Evolutionary conservation across 2,329 filamentous ascomycete genomes (phyloP), one percentile per base, ranked within the genome.

Genomic region (Aspergillus aculeatus): DNA sequence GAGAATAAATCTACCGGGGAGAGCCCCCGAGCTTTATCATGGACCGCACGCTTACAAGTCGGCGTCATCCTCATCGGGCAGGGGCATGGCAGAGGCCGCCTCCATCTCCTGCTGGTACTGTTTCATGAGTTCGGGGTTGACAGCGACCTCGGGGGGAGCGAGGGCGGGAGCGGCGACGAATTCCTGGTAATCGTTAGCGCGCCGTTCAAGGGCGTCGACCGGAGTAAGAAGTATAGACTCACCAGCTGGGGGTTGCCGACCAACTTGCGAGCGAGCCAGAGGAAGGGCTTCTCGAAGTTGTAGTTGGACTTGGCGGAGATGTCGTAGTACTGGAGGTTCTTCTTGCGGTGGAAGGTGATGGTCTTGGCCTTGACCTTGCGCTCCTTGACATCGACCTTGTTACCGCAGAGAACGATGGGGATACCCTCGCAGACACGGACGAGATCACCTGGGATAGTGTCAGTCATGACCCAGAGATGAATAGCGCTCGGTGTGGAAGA

Each of bases 381-480:
- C 88, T 99, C 95, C 90, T 99, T 99, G 68, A 99, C 95, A 76
- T 99, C 94, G 80, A 99, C 94, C 88, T 99, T 99, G 91, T 99
- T 99, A 76, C 94, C 94, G 80, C 89, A 92, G 68, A 99, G 90
- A 73, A 98, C 95, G 75, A 99, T 98, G 71, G 94, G 94, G 75
- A 99, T 95, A 85, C 95, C 96, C 87, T 99, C 94, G 84, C 94
- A 98, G 75, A 99, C 94, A 82, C 94, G 95, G 82, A 97, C 93
- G 73, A 99, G 88, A 77, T 99, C 95, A 84, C 93, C 92, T 96
- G 65, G 26, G 31, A 59, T 12, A 19, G 50, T 11, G 24, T 58
- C 21, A 56, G 68, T 32, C 69, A 62, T 26, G n/a, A 23, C 35
- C 12, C 41, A 29, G 56, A 57, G 53, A 56, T 50, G 56, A 10